Conservation (phyloP, 139 green algal genomes). For the Coelastrella sp. region DNA sequence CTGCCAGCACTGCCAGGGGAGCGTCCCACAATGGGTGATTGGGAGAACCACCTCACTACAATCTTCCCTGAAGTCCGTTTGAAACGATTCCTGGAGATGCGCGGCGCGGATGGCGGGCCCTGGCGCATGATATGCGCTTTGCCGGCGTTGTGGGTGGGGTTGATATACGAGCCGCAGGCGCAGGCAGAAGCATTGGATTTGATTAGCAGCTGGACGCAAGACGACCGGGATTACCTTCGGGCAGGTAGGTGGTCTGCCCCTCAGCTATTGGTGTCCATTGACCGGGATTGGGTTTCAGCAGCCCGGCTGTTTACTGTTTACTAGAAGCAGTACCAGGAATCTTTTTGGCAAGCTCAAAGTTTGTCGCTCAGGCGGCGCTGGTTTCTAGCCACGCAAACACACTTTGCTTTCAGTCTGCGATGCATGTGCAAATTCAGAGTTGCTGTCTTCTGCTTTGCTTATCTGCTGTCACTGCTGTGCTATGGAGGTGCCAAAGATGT, state of each 20-base stretch:
- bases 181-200: constrained; percentile 77
- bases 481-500: not conserved
- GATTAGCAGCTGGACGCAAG: constrained; percentile 86
- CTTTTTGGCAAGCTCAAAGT: too few species aligned
- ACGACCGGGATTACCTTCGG: constrained; percentile 86
- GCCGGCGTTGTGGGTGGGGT: constrained; percentile 94
- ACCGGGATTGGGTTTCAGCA: not conserved
- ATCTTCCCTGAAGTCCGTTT: constrained; percentile 97
- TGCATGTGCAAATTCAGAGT: too few species aligned
- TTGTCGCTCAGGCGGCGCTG: too few species aligned
- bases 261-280: not conserved
- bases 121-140: constrained; percentile 94
- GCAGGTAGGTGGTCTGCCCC: not conserved
- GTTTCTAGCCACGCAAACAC: too few species aligned
- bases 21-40: constrained; percentile 92
- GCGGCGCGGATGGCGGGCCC: constrained; percentile 95
- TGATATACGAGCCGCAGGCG: constrained; percentile 93
- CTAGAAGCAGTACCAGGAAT: too few species aligned
- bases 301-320: too few species aligned
- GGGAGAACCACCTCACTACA: constrained; percentile 97
- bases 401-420: too few species aligned
- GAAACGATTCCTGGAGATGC: constrained; percentile 98
- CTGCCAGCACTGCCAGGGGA: constrained; percentile 87
- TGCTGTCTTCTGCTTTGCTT: too few species aligned
- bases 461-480: not conserved